Conservation (phyloP, 2,329 filamentous ascomycete genomes). For the Xylariomycetidae sp. region DNA sequence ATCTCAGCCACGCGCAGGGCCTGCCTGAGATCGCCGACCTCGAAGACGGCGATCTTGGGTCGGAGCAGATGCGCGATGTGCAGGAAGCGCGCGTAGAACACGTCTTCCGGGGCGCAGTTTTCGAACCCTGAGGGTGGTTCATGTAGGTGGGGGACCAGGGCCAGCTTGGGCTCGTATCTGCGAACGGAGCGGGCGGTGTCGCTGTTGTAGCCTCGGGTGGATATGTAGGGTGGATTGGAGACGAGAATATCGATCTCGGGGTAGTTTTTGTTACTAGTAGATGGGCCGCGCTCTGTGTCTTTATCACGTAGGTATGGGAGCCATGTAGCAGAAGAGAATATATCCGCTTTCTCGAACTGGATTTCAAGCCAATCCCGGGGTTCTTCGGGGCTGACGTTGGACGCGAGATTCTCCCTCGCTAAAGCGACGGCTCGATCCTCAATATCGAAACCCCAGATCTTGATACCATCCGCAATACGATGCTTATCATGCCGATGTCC, state of each 20-base stretch:
- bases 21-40: conserved; percentile 67
- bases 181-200: conserved; percentile 71
- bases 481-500: conserved; percentile 45
- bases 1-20: conserved; percentile 57
- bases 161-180: conserved; percentile 73
- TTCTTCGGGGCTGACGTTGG: conserved; percentile 37
- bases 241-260: conserved; percentile 61
- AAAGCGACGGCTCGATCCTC: conserved; percentile 61
- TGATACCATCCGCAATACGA: too few species aligned
- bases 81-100: conserved; percentile 66
- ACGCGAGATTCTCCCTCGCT: conserved; percentile 57
- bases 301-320: conserved; percentile 17
- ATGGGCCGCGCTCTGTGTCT: conserved; percentile 1
- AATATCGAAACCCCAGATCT: conserved; percentile 65
- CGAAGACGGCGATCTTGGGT: conserved; percentile 59
- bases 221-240: conserved; percentile 91
- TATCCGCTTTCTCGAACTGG: conserved; percentile 42
- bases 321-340: conserved; percentile 42
- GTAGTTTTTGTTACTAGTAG: neutral
- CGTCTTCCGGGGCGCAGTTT: conserved; percentile 33
- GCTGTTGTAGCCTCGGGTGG: conserved; percentile 53
- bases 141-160: conserved; percentile 66
- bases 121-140: neutral
- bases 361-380: conserved; percentile 28
- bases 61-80: conserved; percentile 44